Base-by-base conservation (phyloP, 306 rosid genomes). In the Quercus alba region DNA sequence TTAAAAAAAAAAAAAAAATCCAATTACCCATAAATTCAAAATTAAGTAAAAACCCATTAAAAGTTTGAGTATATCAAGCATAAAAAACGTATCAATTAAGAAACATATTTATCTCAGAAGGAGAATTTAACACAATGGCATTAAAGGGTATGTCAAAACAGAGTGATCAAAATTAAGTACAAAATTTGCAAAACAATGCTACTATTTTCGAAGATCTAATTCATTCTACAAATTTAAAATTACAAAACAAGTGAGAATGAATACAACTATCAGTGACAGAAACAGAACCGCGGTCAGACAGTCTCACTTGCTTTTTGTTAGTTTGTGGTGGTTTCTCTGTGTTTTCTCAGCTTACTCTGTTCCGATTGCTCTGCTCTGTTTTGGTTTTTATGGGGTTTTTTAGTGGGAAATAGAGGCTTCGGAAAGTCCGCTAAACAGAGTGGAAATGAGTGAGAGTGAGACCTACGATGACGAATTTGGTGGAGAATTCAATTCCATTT, bases 11-110 rank as follows among this genome's bases (percentile, higher is more conserved):
- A 38, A 38, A 26, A 35, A 55, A 72, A 70, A 56, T 57, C 83
- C 77, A 75, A 23, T 74, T 18, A 20, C 69, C 71, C 61, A 70
- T 3, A 69, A 85, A 82, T 87, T 87, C 81, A 85, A 87, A 81
- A 41, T 52, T 52, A 51, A 77, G 51, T 56, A 55, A 49, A 21
- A 17, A 70, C 56, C 31, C 46, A 77, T 23, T 12, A 51, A 20
- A 70, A 75, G 57, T 56, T 74, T 75, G 25, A 35, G 51, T 33
- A 15, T 56, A 51, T 11, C 59, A 62, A 41, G 12, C 51, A 3
- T 2, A 49, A 72, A 54, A 14, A 67, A 67, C 5, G 72, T n/a
- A n/a, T 54, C 51, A 54, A 25, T 13, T 33, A 3, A 3, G 33
- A 15, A 44, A 20, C n/a, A 6, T 57, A 17, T 38, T 19, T 4